These are phyloP conservation scores for Crepidotus variabilis DNA, from an alignment of 768 basidiomycete genomes.

Conservation along the genomic window DNA sequence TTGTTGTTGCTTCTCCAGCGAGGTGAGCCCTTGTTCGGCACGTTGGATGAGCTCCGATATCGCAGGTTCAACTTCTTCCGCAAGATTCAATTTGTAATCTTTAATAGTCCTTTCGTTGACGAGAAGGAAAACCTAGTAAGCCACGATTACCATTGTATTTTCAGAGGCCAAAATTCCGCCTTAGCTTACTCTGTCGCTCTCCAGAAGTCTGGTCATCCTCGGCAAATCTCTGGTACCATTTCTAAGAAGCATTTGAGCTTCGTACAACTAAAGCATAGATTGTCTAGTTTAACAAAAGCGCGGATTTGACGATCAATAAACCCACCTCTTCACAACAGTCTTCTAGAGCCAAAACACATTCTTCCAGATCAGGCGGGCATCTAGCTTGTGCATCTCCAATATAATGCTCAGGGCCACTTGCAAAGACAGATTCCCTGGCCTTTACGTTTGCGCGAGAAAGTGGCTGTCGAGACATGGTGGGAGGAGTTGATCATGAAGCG, in stretches of 20 bases:
- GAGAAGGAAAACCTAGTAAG: slow-evolving; percentile 64
- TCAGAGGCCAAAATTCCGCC: neutral
- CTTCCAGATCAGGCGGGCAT: slow-evolving; percentile 69
- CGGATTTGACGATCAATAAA: neutral
- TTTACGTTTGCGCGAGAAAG: slow-evolving; percentile 49
- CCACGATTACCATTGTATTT: neutral
- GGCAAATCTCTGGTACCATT: slow-evolving; percentile 71
- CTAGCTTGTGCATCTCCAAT: slow-evolving; percentile 58
- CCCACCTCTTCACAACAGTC: slow-evolving; percentile 77
- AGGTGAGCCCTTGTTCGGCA: slow-evolving; percentile 64
- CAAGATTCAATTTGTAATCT: slow-evolving; percentile 70
- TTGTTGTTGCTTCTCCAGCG: slow-evolving; percentile 59
- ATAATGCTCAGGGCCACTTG: slow-evolving; percentile 62
- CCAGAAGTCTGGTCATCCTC: slow-evolving; percentile 63
- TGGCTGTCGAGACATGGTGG: slow-evolving; percentile 46
- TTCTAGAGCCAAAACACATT: slow-evolving; percentile 76
- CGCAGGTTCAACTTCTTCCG: slow-evolving; percentile 78
- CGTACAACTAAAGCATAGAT: slow-evolving; percentile 37
- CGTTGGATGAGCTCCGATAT: slow-evolving; percentile 71
- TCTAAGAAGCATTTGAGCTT: slow-evolving; percentile 65
- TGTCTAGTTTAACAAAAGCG: slow-evolving; percentile 1
- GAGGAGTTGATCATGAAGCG: neutral
- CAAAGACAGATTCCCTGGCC: slow-evolving; percentile 68
- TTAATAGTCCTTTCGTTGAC: slow-evolving; percentile 70
- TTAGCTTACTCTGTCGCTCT: slow-evolving; percentile 57